Base-by-base conservation (phyloP, 148 eudicot species). In the Fallopia convolvulus region DNA sequence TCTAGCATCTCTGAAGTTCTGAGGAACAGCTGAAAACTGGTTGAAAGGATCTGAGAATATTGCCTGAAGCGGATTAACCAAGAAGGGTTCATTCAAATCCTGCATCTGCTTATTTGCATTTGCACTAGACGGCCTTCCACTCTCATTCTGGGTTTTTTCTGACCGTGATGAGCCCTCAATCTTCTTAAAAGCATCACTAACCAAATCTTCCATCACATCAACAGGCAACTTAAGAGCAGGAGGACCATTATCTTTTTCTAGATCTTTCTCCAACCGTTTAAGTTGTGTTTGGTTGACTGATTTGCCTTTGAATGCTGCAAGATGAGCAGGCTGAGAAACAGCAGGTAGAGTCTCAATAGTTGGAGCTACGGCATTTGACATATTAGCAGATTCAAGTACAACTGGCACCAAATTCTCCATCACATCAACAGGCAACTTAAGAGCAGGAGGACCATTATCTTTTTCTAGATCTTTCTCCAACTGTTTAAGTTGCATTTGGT, bases 31-130 rank as follows among this genome's bases (percentile, higher is more conserved):
- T 76, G 81, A 70, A 75, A 84, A 33, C 32, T 79, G 87, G 70
- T 74, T 73, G 13, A 42, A 76, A 73, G 53, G 66, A 65, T 61
- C 70, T 2, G 85, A 65, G 63, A 74, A 81, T 50, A 85, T 77
- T 61, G 89, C 81, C 78, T 89, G 93, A 70, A 88, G 82, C 8
- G 97, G 89, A 78, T 86, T 80, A 41, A 81, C 81, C 36, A 79
- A 80, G 55, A 86, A 81, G 41, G 90, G 93, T 80, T 86, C 81
- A 49, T 82, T 84, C 80, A 89, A 60, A 76, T 81, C 85, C 78
- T 63, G 84, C 71, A 74, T 80, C 74, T 75, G 83, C 66, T 87
- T 88, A 32, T 80, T 17, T 18, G 75, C 75, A 66, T 72, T 46
- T 9, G 79, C 79, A 76, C 63, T 56, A 74, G 79, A 73, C 8